Base-by-base conservation (phyloP, 495 filamentous ascomycete species). In the Tuber brumale region DNA sequence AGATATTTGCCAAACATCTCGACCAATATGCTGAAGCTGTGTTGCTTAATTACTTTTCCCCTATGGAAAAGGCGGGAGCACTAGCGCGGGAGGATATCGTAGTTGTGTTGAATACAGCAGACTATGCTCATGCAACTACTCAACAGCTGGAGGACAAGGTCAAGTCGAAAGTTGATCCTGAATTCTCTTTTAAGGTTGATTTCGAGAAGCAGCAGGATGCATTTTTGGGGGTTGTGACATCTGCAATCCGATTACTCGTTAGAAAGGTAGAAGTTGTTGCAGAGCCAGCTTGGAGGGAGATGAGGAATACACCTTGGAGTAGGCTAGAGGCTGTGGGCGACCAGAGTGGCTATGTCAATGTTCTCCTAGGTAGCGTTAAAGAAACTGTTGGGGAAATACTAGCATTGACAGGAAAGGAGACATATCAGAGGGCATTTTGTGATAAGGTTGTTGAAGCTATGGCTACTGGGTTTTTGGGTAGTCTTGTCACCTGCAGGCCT, bases 21-120 rank as follows among this genome's bases (percentile, higher is more conserved):
- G 95, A 99, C 80, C 91, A 95, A 80, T 99, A 98, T 84, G 92
- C 95, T 21, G 94, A 98, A 81, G 93, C 97, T 80, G 93, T 98
- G 9, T 88, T 99, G 9, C 89, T 96, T 19, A 87, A 90, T 73
- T 92, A 94, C 81, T 88, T 85, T 87, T 84, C 83, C 87, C 46
- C 81, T 18, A 16, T 87, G 86, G 16, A 87, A 83, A 72, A 84
- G 86, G 43, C 69, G 21, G 43, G 75, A 21, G 72, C 87, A 2
- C 89, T 93, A 0, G 87, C 90, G 6, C 83, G 94, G 5, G 90
- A 97, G 78, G 93, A 97, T 75, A 86, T 92, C 35, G 88, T 97
- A 16, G 86, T 95, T 1, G 93, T 98, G 8, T 87, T 99, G 69
- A 99, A 98, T 83, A 98, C 95, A 2, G 96, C 95, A 0, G 95